Evolutionary conservation across 495 filamentous ascomycete species (phyloP), one percentile per base, ranked within the genome.

Genomic region (Staphylotrichum tortipilum): DNA sequence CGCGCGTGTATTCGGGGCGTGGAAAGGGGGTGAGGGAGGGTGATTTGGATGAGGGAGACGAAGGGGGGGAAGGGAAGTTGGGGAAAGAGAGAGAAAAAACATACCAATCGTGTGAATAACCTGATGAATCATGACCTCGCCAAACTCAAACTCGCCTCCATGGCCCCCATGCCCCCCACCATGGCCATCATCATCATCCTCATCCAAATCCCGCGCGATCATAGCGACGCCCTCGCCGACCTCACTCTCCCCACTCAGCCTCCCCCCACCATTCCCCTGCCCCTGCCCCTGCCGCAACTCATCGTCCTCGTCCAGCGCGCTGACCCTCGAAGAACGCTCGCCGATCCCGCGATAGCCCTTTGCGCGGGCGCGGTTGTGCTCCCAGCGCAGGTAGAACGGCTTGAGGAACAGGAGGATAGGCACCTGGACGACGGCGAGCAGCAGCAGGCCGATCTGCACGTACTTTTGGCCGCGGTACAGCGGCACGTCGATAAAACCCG

Each of bases 41-140:
- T n/a, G n/a, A n/a, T n/a, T n/a, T n/a, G n/a, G n/a, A n/a, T n/a
- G n/a, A n/a, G n/a, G n/a, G n/a, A n/a, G n/a, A 60, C 56, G 26
- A 1, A 12, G 28, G n/a, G 0, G 12, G 3, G 4, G 28, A 45
- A 19, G 44, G 4, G 24, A 17, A 19, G 19, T 1, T 18, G 37
- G 43, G 8, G 31, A 41, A 40, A 26, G 17, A 23, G 31, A 17
- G 24, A 35, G 19, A 35, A 35, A 17, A 19, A 29, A 51, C 82
- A 69, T 78, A 89, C 85, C 86, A 59, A 98, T 97, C 19, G 92
- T 98, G 70, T 98, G 92, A 62, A 98, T 98, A 63, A 95, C 84
- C 65, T 99, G 92, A 67, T 99, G 92, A 61, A 99, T 99, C 87
- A 97, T 94, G 55, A 89, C 75, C 58, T 99, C 92, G 29, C 79